These are phyloP conservation scores for Puccinia horiana DNA, from an alignment of 1,284 basidiomycete species.

Conservation along the genomic window DNA sequence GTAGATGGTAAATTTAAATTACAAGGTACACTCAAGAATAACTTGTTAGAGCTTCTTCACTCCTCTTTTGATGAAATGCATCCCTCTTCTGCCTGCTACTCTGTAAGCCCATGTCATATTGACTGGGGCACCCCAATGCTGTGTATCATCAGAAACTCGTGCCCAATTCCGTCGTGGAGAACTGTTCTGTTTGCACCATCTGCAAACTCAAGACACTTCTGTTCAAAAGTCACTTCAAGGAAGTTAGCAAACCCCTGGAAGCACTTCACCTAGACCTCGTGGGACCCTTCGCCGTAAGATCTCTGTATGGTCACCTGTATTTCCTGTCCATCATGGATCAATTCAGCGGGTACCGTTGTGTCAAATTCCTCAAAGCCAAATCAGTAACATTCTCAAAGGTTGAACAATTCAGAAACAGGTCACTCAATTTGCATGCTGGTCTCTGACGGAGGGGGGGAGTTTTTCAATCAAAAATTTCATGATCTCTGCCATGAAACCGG, in stretches of 20 bases:
- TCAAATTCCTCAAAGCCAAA: too few species aligned
- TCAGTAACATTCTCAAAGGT: too few species aligned
- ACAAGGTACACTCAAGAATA: neutral
- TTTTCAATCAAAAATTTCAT: neutral
- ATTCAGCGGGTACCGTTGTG: neutral
- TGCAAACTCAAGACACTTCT: neutral
- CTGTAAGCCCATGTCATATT: neutral
- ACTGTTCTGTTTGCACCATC: neutral
- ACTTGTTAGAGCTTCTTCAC: neutral
- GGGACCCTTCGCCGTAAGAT: neutral
- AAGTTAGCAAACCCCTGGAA: neutral
- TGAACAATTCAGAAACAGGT: too few species aligned
- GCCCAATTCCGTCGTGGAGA: neutral
- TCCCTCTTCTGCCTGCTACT: neutral
- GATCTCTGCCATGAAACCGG: neutral
- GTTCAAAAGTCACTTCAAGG: neutral
- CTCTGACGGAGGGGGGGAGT: neutral
- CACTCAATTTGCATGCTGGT: too few species aligned
- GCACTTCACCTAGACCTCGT: neutral
- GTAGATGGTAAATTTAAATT: neutral
- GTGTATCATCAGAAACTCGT: neutral
- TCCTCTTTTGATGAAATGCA: neutral
- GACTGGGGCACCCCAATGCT: neutral
- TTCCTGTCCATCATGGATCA: neutral
- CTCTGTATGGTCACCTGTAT: neutral